These are phyloP conservation scores for Chondrus crispus DNA, from an alignment of 23 red algal species.

Conservation along the genomic window DNA sequence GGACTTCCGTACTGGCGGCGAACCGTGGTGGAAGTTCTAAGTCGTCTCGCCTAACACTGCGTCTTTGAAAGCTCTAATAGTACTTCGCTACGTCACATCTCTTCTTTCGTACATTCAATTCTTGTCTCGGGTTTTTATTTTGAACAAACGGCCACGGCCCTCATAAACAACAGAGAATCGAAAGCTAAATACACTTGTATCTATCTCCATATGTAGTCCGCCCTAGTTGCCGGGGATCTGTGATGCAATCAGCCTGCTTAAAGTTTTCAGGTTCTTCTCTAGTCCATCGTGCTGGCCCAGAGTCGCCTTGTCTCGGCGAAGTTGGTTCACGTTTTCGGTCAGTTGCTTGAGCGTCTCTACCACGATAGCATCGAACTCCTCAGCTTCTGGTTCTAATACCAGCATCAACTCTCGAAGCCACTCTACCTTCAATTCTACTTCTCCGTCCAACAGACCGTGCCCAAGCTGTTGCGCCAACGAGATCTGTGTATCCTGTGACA, in stretches of 20 bases:
- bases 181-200: too few relatives aligned
- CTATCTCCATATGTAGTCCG: not conserved
- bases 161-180: too few relatives aligned
- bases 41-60: not conserved
- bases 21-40: slow-evolving; percentile 99
- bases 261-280: slow-evolving; percentile 59
- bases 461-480: slow-evolving; percentile 44
- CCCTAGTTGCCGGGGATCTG: not conserved
- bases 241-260: slow-evolving; percentile 50
- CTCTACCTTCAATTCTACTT: slow-evolving; percentile 50
- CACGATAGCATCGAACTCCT: slow-evolving; percentile 45
- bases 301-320: slow-evolving; percentile 48
- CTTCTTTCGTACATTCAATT: too few relatives aligned
- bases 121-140: too few relatives aligned
- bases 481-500: slow-evolving; percentile 44
- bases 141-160: too few relatives aligned
- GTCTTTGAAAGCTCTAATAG: not conserved
- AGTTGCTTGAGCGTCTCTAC: slow-evolving; percentile 28
- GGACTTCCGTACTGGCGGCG: slow-evolving; percentile 89
- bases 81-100: not conserved
- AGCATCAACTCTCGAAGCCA: slow-evolving; percentile 68
- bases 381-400: slow-evolving; percentile 44
- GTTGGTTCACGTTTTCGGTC: slow-evolving; percentile 12
- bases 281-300: slow-evolving; percentile 41
- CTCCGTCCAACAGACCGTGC: slow-evolving; percentile 18